These are phyloP conservation scores for Castanospermum australe DNA, from an alignment of 306 rosid species.

Conservation along the genomic window DNA sequence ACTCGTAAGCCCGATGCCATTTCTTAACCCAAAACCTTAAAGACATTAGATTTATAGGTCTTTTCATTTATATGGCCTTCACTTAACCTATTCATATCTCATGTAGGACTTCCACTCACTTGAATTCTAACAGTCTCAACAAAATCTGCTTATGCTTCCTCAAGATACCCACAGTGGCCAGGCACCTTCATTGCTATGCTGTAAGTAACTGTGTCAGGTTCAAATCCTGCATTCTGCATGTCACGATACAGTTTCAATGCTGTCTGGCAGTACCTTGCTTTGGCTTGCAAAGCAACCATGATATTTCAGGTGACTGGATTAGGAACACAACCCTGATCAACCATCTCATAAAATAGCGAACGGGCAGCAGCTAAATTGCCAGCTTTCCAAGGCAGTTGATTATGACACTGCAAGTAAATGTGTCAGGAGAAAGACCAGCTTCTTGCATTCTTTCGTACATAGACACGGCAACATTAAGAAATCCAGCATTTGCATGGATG, in stretches of 20 bases:
- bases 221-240: constrained; percentile 83
- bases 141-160: constrained; percentile 82
- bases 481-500: constrained; percentile 95
- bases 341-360: constrained; percentile 80
- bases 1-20: too few species aligned
- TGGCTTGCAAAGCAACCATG: constrained; percentile 91
- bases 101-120: too few species aligned
- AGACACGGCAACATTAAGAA: constrained; percentile 75
- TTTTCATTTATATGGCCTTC: too few species aligned
- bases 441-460: constrained; percentile 87
- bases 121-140: too few species aligned
- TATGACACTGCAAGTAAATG: constrained; percentile 94
- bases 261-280: constrained; percentile 81
- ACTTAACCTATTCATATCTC: too few species aligned
- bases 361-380: constrained; percentile 85
- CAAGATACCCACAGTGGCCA: constrained; percentile 90
- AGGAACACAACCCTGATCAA: constrained; percentile 84
- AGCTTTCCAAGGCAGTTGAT: constrained; percentile 95
- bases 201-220: constrained; percentile 89
- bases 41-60: too few species aligned
- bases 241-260: constrained; percentile 78
- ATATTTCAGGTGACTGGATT: constrained; percentile 90
- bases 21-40: too few species aligned
- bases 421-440: constrained; percentile 89
- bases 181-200: constrained; percentile 97